Percentiles rank a stretch among this genome's conserved stretches.
Conservation (phyloP, 129 eudicot species). For the Centrapalus pauciflorus region DNA sequence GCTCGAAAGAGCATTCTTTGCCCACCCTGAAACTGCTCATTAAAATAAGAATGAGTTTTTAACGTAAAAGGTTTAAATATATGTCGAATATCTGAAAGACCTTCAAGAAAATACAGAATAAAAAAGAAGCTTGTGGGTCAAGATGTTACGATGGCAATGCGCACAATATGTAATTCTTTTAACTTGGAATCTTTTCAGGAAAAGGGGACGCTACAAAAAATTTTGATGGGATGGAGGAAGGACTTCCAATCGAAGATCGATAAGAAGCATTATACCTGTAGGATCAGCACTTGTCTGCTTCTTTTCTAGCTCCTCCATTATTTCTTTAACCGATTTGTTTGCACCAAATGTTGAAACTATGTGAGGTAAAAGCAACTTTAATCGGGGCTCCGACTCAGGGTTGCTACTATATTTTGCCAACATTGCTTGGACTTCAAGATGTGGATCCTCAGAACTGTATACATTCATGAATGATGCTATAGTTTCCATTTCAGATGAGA, state of each 20-base stretch:
- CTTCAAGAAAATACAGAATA: too few relatives aligned
- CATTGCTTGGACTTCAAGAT: slow-evolving; percentile 47
- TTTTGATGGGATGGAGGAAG: not conserved
- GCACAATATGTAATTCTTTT: not conserved
- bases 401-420: slow-evolving; percentile 50
- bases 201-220: not conserved
- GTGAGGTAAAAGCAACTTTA: slow-evolving; percentile 71
- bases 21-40: slow-evolving; percentile 88
- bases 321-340: slow-evolving; percentile 56
- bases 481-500: too few relatives aligned
- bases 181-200: not conserved
- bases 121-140: not conserved
- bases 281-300: slow-evolving; percentile 57
- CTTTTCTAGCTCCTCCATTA: slow-evolving; percentile 54
- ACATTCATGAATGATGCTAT: not conserved
- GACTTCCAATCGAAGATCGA: not conserved
- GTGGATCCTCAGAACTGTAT: slow-evolving; percentile 69
- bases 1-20: slow-evolving; percentile 77
- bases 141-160: not conserved
- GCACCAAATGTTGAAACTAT: slow-evolving; percentile 66
- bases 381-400: slow-evolving; percentile 60
- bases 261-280: slow-evolving; percentile 35
- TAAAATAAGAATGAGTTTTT: not conserved
- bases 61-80: too few relatives aligned
- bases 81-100: too few relatives aligned